Conservation (phyloP, 768 basidiomycete species). For the Coprinopsis sp. region DNA sequence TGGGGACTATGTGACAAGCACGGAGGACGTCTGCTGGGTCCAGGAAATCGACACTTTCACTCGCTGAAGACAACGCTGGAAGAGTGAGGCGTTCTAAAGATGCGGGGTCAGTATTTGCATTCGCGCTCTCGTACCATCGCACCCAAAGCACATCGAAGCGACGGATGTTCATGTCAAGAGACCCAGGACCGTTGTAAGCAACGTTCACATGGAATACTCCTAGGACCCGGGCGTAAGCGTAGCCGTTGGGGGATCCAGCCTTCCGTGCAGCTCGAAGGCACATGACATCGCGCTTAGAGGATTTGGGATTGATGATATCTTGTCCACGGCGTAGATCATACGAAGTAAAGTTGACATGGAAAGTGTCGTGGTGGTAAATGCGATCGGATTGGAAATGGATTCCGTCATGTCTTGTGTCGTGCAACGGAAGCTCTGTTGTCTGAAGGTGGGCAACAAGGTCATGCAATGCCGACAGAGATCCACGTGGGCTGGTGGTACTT, state of each 20-base stretch:
- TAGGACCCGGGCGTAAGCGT: neutral
- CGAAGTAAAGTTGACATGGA: neutral
- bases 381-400: neutral
- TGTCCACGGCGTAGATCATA: neutral
- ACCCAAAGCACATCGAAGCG: neutral
- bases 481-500: no score
- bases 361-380: conserved; percentile 1
- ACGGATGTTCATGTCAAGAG: neutral
- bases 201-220: neutral
- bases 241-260: neutral
- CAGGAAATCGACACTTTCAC: no score
- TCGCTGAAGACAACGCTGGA: no score
- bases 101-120: no score
- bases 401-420: no score
- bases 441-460: no score
- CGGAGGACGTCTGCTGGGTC: no score
- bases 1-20: no score
- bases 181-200: neutral
- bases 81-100: no score
- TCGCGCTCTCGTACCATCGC: neutral
- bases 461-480: no score
- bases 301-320: neutral
- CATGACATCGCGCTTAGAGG: neutral
- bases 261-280: neutral
- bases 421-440: no score